These are phyloP conservation scores for Draba incana DNA, from an alignment of 345 rosid genomes.

Conservation along the genomic window DNA sequence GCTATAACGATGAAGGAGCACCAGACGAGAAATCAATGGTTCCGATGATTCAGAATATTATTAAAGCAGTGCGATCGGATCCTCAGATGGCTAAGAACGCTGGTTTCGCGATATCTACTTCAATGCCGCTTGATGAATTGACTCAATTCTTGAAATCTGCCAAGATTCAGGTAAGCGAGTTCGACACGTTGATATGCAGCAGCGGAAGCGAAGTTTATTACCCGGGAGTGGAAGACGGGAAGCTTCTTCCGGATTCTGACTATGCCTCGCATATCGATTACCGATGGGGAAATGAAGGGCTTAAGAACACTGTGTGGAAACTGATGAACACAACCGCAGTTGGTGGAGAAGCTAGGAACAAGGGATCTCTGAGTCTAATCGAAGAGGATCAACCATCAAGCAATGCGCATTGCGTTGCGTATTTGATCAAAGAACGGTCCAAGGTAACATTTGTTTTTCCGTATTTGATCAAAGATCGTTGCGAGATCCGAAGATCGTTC, in stretches of 20 bases:
- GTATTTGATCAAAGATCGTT: no score
- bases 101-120: slow-evolving; percentile 83
- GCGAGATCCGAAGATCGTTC: no score
- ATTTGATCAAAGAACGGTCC: slow-evolving; percentile 61
- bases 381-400: slow-evolving; percentile 67
- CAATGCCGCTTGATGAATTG: slow-evolving; percentile 75
- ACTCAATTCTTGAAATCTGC: slow-evolving; percentile 59
- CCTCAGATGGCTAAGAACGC: slow-evolving; percentile 59
- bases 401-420: slow-evolving; percentile 75
- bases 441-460: slow-evolving; percentile 48
- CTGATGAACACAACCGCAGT: slow-evolving; percentile 58
- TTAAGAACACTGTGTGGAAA: slow-evolving; percentile 87
- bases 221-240: slow-evolving; percentile 74
- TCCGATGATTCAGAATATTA: slow-evolving; percentile 59
- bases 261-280: slow-evolving; percentile 86
- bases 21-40: slow-evolving; percentile 63
- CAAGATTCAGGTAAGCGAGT: slow-evolving; percentile 70
- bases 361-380: slow-evolving; percentile 49
- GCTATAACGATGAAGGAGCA: slow-evolving; percentile 64
- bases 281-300: slow-evolving; percentile 90
- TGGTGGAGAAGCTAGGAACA: slow-evolving; percentile 54
- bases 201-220: slow-evolving; percentile 94
- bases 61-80: slow-evolving; percentile 69
- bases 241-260: slow-evolving; percentile 80
- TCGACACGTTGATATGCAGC: slow-evolving; percentile 89